Base-by-base conservation (phyloP, 192 early-diverging fungal species). In the Backusella macrospora region DNA sequence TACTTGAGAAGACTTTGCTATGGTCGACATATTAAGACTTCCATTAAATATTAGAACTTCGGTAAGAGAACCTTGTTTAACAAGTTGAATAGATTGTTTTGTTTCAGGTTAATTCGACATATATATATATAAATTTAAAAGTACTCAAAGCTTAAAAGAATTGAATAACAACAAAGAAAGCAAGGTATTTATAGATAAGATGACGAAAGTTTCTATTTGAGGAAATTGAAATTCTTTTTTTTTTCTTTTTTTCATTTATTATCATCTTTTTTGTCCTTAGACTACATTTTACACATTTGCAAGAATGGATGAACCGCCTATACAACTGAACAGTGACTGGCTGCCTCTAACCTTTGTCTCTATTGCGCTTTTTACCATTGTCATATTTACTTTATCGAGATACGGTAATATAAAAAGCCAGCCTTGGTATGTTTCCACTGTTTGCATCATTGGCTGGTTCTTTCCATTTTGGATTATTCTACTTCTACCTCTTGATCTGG, bases 391-490 rank as follows among this genome's bases (percentile, higher is more conserved):
- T 55, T 79, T 98, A 37, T 84, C 89, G 71, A 90, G 91, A 77
- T 98, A 92, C 86, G 92, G 94, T 46, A 86, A 96, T 84, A 78
- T 87, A 64, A 79, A 78, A 42, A 85, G 82, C 66, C 91, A 90
- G 48, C 84, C 91, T 49, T 99, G 96, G 96, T 97, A 97, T 78
- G 90, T 94, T 37, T 89, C 90, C 46, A 74, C 89, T 16, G 86
- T 90, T 15, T 82, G 89, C 5, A 88, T 90, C 75, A 73, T 95
- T 62, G 91, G 93, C 48, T 97, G 93, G 93, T 93, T 92, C 75
- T 90, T 96, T 71, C 94, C 97, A 9, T 95, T 98, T 83, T 90
- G 94, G 73, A 95, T 97, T 69, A 87, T 96, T 13, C 81, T 98
- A 37, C 89, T 98, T 23, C 84, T 98, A 46, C 95, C 96, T 3